Evolutionary conservation across 345 rosid genomes (phyloP), one percentile per base, ranked within the genome.

Genomic region (Eutrema japonicum): DNA sequence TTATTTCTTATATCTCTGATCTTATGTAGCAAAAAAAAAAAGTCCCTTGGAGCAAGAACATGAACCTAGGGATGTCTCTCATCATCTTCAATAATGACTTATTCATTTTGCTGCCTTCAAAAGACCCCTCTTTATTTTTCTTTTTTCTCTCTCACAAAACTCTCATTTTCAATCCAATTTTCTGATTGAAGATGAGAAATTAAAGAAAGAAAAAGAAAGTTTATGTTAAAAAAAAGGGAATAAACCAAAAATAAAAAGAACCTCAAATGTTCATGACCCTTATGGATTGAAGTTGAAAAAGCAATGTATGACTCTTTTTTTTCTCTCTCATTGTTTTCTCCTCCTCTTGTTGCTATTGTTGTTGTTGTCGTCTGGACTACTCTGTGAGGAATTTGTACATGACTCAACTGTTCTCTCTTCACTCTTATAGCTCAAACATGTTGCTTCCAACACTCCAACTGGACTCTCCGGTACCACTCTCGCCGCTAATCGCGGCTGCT

Each of bases 361-460:
- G n/a, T 50, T 70, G 30, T 58, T 54, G 62, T 67, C 66, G 64
- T 75, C 83, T 55, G 71, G 81, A 70, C 71, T 77, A 58, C 69
- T 74, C 73, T 78, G 81, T 29, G 90, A 81, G 52, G 87, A 83
- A 77, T 81, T 82, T 66, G 86, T 81, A 83, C 84, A 87, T 77
- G 89, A 80, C 77, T 75, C 87, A 83, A 82, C 84, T 78, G 86
- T 79, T 74, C 75, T 72, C 62, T 84, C 88, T 74, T 89, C 91
- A 80, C 82, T 87, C 80, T 78, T 80, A 77, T 81, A 85, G 90
- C 96, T 89, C 85, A 86, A 82, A 80, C 90, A 84, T 72, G 84
- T 79, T 45, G 84, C 87, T 69, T 87, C 96, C 85, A 89, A 63
- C 72, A 89, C 96, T 78, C 96, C 93, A 43, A 70, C 79, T 53